Conservation (phyloP, 805 yeast genomes). For the Ogataea sp. region DNA sequence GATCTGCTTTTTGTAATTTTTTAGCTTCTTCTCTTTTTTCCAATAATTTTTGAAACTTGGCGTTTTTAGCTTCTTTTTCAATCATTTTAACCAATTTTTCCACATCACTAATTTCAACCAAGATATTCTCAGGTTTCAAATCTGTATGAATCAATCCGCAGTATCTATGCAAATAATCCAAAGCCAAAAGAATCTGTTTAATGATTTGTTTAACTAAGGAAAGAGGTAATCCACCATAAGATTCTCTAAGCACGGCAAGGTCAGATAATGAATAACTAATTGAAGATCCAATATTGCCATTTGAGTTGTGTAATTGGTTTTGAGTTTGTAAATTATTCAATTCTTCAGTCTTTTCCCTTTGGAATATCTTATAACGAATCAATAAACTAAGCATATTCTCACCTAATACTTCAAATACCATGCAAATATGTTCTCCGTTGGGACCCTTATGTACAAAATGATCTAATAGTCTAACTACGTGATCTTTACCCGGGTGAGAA, state of each 20-base stretch:
- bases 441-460: slow-evolving; percentile 52
- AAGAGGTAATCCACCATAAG: slow-evolving; percentile 48
- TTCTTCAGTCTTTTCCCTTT: slow-evolving; percentile 22
- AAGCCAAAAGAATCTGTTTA: slow-evolving; percentile 44
- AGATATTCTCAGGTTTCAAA: slow-evolving; percentile 66
- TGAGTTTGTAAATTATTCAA: slow-evolving; percentile 8
- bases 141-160: slow-evolving; percentile 71
- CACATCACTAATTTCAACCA: slow-evolving; percentile 46
- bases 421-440: slow-evolving; percentile 55
- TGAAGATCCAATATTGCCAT: too few relatives aligned
- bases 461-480: slow-evolving; percentile 46
- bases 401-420: slow-evolving; percentile 61
- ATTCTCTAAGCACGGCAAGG: slow-evolving; percentile 28
- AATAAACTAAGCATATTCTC: slow-evolving; percentile 48
- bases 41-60: slow-evolving; percentile 13
- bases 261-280: slow-evolving; percentile 19
- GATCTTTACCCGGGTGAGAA: slow-evolving; percentile 41
- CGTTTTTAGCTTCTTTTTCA: slow-evolving; percentile 27
- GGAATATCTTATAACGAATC: slow-evolving; percentile 36
- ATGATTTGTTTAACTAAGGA: slow-evolving; percentile 47
- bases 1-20: neutral
- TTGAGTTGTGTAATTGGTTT: neutral
- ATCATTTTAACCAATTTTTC: slow-evolving; percentile 39
- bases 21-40: slow-evolving; percentile 10
- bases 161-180: slow-evolving; percentile 49